Evolutionary conservation across 2,329 filamentous ascomycete species (phyloP), one percentile per base, ranked within the genome.

Genomic region (Cladophialophora exuberans): DNA sequence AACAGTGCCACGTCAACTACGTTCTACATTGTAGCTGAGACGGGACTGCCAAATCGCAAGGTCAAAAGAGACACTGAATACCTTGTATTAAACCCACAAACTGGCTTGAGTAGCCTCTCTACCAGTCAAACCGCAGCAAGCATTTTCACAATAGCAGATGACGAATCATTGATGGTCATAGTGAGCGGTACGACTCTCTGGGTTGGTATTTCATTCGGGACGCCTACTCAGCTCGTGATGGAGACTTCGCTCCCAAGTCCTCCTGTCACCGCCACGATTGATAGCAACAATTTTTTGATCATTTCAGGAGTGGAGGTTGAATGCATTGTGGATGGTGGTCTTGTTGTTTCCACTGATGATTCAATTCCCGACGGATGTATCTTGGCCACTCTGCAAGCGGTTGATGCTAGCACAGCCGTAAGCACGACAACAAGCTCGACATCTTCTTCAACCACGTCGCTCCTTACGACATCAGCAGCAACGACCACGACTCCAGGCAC

Each of bases 211-310:
- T 17, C 42, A 31, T 17, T 44, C 42, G 20, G 5, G 6, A 30
- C 42, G 25, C 42, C 42, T 15, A 44, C 42, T 31, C 42, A 44
- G 26, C 23, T 44, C 23, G 42, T 44, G 42, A 44, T 44, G 42
- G 42, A 30, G 23, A 44, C 42, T 30, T 22, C 7, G 23, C 22
- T 2, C 26, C 42, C 42, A 17, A 18, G n/a, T 3, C 42, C 42
- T 44, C 42, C 42, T 1, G 42, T 44, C 25, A 44, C 42, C 30
- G 42, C 42, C 26, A 6, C 23, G 3, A 44, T 44, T 18, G 25
- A 20, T 11, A 44, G 25, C 42, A 31, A 44, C 25, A 15, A 25
- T 9, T 5, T 44, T 17, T 30, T 44, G 42, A 44, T 25, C 5
- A 44, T 44, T 20, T 44, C 42, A 17, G 22, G 20, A 18, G 42